Evolutionary conservation across 2,329 filamentous ascomycete genomes (phyloP).

Genomic region (Davidsoniella neocaledoniae): DNA sequence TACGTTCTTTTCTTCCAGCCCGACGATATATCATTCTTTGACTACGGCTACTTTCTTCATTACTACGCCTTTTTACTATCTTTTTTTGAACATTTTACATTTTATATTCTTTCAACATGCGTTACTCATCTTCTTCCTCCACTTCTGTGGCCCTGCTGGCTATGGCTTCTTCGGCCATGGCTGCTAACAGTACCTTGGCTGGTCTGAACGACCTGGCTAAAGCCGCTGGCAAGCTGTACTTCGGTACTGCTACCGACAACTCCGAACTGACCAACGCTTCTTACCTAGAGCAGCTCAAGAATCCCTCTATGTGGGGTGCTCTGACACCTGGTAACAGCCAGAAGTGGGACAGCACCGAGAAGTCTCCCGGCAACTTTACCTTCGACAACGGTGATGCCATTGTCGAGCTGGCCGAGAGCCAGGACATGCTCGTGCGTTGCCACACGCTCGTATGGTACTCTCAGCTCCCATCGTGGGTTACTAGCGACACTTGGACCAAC

Average conservation of each 20-base stretch:
- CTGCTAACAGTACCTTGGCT: slow-evolving; percentile 15
- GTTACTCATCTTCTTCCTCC: slow-evolving; percentile 12
- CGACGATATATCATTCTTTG: background rate
- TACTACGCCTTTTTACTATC: background rate
- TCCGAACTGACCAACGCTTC: slow-evolving; percentile 28
- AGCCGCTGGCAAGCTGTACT: slow-evolving; percentile 38
- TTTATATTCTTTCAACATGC: slow-evolving; percentile 14
- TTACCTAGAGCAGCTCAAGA: slow-evolving; percentile 31
- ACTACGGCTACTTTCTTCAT: background rate
- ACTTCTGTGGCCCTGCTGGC: slow-evolving; percentile 9
- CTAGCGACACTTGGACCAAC: slow-evolving; percentile 33
- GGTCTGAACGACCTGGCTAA: slow-evolving; percentile 33
- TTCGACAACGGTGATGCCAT: slow-evolving; percentile 40
- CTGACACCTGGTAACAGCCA: slow-evolving; percentile 44
- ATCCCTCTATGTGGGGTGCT: slow-evolving; percentile 41
- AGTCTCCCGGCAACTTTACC: slow-evolving; percentile 39
- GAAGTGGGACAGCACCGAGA: slow-evolving; percentile 45
- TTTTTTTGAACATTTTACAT: background rate
- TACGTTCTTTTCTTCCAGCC: slow-evolving; percentile 5
- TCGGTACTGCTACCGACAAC: slow-evolving; percentile 44
- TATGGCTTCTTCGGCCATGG: slow-evolving; percentile 16
- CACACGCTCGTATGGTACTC: slow-evolving; percentile 35
- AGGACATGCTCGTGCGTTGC: slow-evolving; percentile 36
- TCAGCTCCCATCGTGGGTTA: slow-evolving; percentile 24
- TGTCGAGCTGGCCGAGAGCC: slow-evolving; percentile 24